A percentile compares a stretch with the other conserved stretches of the same genome.
Conservation (phyloP, 2,329 filamentous ascomycete genomes). For the Cladorrhinum sp. region DNA sequence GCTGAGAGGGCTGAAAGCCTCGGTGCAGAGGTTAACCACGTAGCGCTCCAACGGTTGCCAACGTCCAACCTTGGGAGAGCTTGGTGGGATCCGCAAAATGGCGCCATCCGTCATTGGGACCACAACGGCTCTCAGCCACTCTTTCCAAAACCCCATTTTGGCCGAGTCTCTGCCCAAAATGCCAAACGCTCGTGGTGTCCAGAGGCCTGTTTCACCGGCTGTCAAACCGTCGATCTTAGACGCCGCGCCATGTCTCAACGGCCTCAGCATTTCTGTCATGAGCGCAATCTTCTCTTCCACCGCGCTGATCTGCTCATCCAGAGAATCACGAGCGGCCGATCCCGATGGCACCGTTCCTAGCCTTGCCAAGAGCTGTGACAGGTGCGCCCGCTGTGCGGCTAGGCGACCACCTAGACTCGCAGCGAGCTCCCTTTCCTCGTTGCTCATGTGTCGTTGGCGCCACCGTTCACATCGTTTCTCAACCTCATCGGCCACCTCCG, state of each 20-base stretch:
- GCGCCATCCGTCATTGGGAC: constrained; percentile 92
- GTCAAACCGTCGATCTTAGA: constrained; percentile 97
- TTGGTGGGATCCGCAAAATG: constrained; percentile 77
- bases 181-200: constrained; percentile 91
- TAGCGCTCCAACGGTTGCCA: constrained; percentile 98
- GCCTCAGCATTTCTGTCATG: constrained; percentile 93
- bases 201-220: constrained; percentile 90
- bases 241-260: constrained; percentile 87
- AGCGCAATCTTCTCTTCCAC: constrained; percentile 96
- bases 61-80: constrained; percentile 83
- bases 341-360: constrained; percentile 79
- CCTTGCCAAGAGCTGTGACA: constrained; percentile 82
- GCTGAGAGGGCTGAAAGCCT: constrained; percentile 85
- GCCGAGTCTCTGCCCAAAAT: constrained; percentile 81
- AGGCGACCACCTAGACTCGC: constrained; percentile 86
- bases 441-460: constrained; percentile 85
- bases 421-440: constrained; percentile 86
- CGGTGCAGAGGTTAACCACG: constrained; percentile 93
- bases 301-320: constrained; percentile 92
- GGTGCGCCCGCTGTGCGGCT: constrained; percentile 80
- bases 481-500: constrained; percentile 77
- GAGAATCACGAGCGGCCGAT: constrained; percentile 71
- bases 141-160: constrained; percentile 93
- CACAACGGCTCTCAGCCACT: constrained; percentile 92
- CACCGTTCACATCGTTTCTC: constrained; percentile 79